Evolutionary conservation across 352 stramenopile species (phyloP).

Genomic region (Pythium aquatile): DNA sequence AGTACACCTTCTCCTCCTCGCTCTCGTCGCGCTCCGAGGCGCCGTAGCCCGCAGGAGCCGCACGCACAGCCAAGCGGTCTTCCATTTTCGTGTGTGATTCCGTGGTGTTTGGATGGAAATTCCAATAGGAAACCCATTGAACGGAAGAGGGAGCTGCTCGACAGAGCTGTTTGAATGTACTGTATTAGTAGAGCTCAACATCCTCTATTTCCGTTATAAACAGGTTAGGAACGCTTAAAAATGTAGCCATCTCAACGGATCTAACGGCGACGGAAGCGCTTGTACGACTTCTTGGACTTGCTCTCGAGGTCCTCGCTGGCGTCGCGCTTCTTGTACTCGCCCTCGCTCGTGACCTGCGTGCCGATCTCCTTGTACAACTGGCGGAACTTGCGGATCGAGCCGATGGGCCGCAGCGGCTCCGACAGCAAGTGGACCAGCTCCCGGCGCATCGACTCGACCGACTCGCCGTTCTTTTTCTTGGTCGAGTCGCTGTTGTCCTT

Average conservation of each 20-base stretch:
- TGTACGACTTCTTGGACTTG: conserved; percentile 83
- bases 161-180: not conserved
- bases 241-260: conserved; percentile 13
- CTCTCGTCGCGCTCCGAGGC: conserved; percentile 43
- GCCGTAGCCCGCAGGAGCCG: not conserved
- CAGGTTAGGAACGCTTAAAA: not conserved
- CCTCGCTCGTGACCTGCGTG: conserved; percentile 49
- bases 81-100: conserved; percentile 34
- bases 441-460: conserved; percentile 51
- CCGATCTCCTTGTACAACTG: conserved; percentile 79
- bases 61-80: conserved; percentile 37
- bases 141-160: not conserved
- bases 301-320: conserved; percentile 64
- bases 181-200: too few species aligned
- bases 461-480: conserved; percentile 53
- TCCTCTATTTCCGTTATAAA: not conserved
- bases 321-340: conserved; percentile 77
- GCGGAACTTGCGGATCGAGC: conserved; percentile 80
- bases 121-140: not conserved
- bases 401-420: conserved; percentile 67
- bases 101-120: not conserved
- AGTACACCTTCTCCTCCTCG: conserved; percentile 87
- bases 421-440: conserved; percentile 59
- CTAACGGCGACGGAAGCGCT: conserved; percentile 67
- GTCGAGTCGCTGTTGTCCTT: conserved; percentile 48